Conservation (phyloP, 129 eudicot species). For the Centrapalus pauciflorus region DNA sequence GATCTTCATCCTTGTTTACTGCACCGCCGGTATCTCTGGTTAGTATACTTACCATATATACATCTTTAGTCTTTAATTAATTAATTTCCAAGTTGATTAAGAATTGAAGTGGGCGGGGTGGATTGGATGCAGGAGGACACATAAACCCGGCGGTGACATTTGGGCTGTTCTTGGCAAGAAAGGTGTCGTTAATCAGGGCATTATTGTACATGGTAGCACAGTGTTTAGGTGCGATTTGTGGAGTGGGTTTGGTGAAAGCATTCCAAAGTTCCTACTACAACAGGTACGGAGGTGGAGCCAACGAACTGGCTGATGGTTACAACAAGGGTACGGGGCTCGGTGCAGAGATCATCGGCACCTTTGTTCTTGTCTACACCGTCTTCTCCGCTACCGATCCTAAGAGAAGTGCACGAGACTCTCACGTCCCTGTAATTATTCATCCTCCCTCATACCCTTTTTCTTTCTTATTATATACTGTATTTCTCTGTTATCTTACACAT, state of each 20-base stretch:
- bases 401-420: constrained; percentile 91
- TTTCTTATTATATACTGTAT: background rate
- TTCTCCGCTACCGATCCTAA: constrained; percentile 91
- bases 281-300: constrained; percentile 83
- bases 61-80: too few species aligned
- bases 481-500: too few species aligned
- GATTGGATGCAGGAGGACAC: constrained; percentile 67
- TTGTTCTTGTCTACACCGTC: constrained; percentile 86
- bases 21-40: constrained; percentile 99
- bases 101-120: too few species aligned
- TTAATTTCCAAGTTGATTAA: too few species aligned
- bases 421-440: constrained; percentile 65
- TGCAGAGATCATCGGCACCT: constrained; percentile 90
- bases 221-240: constrained; percentile 81
- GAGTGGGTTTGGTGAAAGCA: constrained; percentile 85
- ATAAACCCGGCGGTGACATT: constrained; percentile 93
- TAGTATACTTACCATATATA: background rate
- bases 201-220: constrained; percentile 77
- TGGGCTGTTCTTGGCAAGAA: constrained; percentile 75
- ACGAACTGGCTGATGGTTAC: constrained; percentile 60
- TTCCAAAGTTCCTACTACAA: constrained; percentile 67
- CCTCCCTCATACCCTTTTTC: background rate
- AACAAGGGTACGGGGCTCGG: constrained; percentile 74
- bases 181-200: constrained; percentile 81
- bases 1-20: constrained; percentile 95